Base-by-base conservation (phyloP, 805 yeast species). In the Lipomyces sp. region DNA sequence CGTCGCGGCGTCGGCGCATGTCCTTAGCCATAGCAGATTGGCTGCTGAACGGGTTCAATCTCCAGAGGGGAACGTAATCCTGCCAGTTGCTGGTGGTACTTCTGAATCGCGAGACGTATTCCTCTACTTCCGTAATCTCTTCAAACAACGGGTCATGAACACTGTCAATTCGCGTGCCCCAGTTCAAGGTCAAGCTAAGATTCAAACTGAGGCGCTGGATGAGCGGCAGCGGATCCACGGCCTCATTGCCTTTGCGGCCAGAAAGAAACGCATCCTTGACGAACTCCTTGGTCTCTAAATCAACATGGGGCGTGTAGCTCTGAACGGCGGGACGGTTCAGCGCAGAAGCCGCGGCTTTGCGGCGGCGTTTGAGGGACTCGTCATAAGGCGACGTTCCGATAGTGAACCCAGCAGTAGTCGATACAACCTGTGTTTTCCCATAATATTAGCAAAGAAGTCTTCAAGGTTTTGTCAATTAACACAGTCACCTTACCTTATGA, bases 401-500 rank as follows among this genome's bases (percentile, higher is more conserved):
- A 1, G 75, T 72, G 36, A 68, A 66, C 2, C 75, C 74, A 55
- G 59, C 73, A 43, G 57, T 68, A 28, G 59, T 84, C 74, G 38
- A 84, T 70, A 67, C 68, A 19, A 59, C 57, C 58, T 53, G 13
- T 19, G 7, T 39, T 26, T 10, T n/a, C n/a, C n/a, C n/a, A n/a
- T n/a, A n/a, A n/a, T n/a, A n/a, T n/a, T n/a, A n/a, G n/a, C n/a
- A n/a, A n/a, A n/a, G n/a, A n/a, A n/a, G n/a, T n/a, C n/a, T n/a
- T n/a, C n/a, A n/a, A n/a, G n/a, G n/a, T n/a, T n/a, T n/a, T n/a
- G n/a, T n/a, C n/a, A n/a, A n/a, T n/a, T n/a, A n/a, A n/a, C n/a
- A n/a, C n/a, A n/a, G n/a, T n/a, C n/a, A n/a, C 2, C 46, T 43
- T 4, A 84, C 72, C 18, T 73, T 69, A 66, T 86, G 93, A 67